phyloP scores from a whole-genome alignment of 1,284 basidiomycete genomes.

The Mycena citricolor region DNA sequence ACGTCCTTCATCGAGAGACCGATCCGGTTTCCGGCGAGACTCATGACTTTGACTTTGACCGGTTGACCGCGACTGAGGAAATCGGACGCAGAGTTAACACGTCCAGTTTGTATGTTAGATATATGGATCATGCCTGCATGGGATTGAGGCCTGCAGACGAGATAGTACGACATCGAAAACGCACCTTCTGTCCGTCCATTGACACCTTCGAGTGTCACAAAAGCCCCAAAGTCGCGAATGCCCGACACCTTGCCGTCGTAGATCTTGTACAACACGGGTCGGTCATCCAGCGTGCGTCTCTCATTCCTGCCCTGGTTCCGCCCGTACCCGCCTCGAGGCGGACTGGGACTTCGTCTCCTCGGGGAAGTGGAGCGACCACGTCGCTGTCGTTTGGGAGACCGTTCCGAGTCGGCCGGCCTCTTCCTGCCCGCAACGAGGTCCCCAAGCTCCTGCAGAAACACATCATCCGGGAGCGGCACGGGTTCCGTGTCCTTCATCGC shows the following conservation, averaged over 20 bases:
- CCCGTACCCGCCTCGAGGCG: conserved; percentile 48
- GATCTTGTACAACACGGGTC: conserved; percentile 91
- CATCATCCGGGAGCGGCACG: conserved; percentile 57
- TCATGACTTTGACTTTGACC: conserved; percentile 97
- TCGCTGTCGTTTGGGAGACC: conserved; percentile 58
- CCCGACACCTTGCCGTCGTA: conserved; percentile 87
- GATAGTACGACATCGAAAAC: conserved; percentile 27
- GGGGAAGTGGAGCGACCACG: conserved; percentile 45
- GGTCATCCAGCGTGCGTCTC: conserved; percentile 65
- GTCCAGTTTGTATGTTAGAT: conserved; percentile 83
- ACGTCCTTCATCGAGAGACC: conserved; percentile 97
- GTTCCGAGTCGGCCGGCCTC: conserved; percentile 43
- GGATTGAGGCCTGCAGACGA: conserved; percentile 16
- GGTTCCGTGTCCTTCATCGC: conserved; percentile 80
- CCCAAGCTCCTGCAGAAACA: conserved; percentile 78
- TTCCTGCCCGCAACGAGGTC: conserved; percentile 83
- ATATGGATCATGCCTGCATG: conserved; percentile 90
- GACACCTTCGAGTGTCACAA: conserved; percentile 88
- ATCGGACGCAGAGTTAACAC: conserved; percentile 87
- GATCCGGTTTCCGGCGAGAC: conserved; percentile 78
- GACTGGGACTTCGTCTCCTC: conserved; percentile 52
- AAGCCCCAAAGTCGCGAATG: conserved; percentile 95
- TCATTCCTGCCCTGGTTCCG: conserved; percentile 41
- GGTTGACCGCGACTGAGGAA: conserved; percentile 80
- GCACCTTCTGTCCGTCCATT: conserved; percentile 84